These are phyloP conservation scores for Halophytophthora batemanensis DNA, from an alignment of 352 stramenopile species.

Conservation along the genomic window DNA sequence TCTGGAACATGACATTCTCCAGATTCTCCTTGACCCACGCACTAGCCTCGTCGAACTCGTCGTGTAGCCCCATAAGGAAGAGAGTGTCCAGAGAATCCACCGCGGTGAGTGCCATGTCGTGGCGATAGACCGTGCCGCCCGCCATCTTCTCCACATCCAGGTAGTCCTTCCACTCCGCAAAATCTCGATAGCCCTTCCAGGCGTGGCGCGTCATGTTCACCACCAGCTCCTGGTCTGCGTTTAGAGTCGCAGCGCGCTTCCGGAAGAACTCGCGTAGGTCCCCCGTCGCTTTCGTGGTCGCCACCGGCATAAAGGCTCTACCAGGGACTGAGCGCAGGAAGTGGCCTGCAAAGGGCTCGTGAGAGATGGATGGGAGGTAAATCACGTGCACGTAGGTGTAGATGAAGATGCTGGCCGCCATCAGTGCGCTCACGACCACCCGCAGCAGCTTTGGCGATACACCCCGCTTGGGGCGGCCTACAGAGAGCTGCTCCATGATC, in stretches of 20 bases:
- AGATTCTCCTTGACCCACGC: constrained; percentile 52
- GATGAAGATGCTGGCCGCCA: constrained; percentile 14
- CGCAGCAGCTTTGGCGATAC: constrained; percentile 12
- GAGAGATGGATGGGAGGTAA: constrained; percentile 17
- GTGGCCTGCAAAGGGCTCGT: constrained; percentile 4
- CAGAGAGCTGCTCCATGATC: constrained; percentile 9
- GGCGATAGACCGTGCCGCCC: constrained; percentile 28
- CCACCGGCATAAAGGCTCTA: not conserved
- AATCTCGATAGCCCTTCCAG: constrained; percentile 46
- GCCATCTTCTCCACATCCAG: constrained; percentile 27
- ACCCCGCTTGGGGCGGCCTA: constrained; percentile 2
- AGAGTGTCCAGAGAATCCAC: constrained; percentile 72
- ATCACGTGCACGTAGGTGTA: constrained; percentile 13
- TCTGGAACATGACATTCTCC: constrained; percentile 26
- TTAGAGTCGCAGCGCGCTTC: constrained; percentile 19
- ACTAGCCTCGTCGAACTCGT: constrained; percentile 63
- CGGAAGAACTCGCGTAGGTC: constrained; percentile 25
- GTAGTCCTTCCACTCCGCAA: constrained; percentile 36
- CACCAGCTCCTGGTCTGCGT: constrained; percentile 38
- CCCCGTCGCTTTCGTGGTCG: constrained; percentile 5
- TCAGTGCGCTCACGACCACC: constrained; percentile 9
- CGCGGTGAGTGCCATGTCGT: constrained; percentile 64
- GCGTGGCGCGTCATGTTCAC: constrained; percentile 55
- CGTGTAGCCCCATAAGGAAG: constrained; percentile 53
- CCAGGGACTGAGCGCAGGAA: constrained; percentile 7